phyloP scores from a whole-genome alignment of 352 stramenopile species.

The Globisporangium lucens region DNA sequence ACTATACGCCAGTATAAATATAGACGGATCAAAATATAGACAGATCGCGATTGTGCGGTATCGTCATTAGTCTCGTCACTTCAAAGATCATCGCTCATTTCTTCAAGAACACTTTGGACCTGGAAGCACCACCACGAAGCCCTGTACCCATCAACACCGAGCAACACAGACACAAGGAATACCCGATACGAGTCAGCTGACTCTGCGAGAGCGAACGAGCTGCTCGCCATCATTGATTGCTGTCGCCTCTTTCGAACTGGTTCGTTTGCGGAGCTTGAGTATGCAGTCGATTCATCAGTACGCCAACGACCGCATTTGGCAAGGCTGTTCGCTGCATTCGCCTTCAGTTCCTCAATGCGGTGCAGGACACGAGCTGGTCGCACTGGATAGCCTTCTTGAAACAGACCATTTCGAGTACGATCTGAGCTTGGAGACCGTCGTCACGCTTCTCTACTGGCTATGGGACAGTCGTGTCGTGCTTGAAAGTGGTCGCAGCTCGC shows the following conservation, averaged over 20 bases:
- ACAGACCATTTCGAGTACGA: no score
- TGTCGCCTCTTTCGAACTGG: constrained; percentile 38
- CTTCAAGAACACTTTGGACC: no score
- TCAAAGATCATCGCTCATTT: no score
- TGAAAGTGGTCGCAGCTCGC: no score
- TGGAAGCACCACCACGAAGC: no score
- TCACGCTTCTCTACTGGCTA: constrained; percentile 7
- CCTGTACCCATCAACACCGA: no score
- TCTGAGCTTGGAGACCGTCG: no score
- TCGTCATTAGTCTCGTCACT: neutral
- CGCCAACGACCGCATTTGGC: constrained; percentile 34
- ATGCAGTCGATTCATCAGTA: constrained; percentile 76
- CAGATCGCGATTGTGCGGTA: neutral
- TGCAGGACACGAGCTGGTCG: constrained; percentile 38
- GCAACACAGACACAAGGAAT: no score
- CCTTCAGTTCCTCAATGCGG: constrained; percentile 35
- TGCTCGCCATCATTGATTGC: constrained; percentile 25
- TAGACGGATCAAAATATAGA: neutral
- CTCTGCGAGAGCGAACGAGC: constrained; percentile 37
- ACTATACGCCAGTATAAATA: constrained; percentile 4
- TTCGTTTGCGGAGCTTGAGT: constrained; percentile 67
- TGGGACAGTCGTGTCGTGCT: no score
- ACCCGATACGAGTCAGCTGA: no score
- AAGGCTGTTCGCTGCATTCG: constrained; percentile 31
- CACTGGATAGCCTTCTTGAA: constrained; percentile 43